phyloP scores from a whole-genome alignment of 1,284 basidiomycete species.

The Schizophyllum amplum region DNA sequence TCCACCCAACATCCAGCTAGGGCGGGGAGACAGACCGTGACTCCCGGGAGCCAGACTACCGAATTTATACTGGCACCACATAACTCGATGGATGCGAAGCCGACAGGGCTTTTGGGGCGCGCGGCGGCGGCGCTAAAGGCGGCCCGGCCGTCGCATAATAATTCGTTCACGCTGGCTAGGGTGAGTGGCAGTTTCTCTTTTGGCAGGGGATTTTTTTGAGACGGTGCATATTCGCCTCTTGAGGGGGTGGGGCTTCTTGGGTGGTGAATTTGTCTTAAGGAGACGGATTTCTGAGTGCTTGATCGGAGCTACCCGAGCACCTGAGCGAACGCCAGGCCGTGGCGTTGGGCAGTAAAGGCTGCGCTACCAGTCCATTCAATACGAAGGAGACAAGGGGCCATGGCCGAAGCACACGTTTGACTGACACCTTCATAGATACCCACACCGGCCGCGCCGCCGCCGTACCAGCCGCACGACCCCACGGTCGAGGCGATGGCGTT shows the following conservation, averaged over 20 bases:
- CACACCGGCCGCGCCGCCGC: constrained; percentile 3
- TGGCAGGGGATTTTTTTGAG: too few species aligned
- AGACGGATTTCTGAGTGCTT: too few species aligned
- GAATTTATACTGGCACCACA: neutral
- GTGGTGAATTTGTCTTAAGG: too few species aligned
- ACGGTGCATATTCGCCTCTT: too few species aligned
- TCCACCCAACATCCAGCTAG: neutral
- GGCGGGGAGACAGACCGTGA: too few species aligned
- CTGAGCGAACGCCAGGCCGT: too few species aligned
- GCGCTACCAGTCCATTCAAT: too few species aligned
- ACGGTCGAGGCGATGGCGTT: constrained; percentile 7
- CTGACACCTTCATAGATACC: neutral
- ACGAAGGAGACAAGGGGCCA: too few species aligned
- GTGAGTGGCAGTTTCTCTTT: neutral
- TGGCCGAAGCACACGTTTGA: too few species aligned
- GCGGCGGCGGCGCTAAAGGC: neutral
- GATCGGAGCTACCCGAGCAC: too few species aligned
- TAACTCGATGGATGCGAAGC: neutral
- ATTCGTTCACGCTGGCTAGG: neutral
- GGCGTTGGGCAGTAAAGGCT: too few species aligned
- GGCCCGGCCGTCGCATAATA: neutral
- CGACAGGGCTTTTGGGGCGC: neutral
- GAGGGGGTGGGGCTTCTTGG: too few species aligned
- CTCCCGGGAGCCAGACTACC: neutral
- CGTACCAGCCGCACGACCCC: constrained; percentile 13